phyloP scores from a whole-genome alignment of 1,284 basidiomycete species.

The Mixia osmundae region DNA sequence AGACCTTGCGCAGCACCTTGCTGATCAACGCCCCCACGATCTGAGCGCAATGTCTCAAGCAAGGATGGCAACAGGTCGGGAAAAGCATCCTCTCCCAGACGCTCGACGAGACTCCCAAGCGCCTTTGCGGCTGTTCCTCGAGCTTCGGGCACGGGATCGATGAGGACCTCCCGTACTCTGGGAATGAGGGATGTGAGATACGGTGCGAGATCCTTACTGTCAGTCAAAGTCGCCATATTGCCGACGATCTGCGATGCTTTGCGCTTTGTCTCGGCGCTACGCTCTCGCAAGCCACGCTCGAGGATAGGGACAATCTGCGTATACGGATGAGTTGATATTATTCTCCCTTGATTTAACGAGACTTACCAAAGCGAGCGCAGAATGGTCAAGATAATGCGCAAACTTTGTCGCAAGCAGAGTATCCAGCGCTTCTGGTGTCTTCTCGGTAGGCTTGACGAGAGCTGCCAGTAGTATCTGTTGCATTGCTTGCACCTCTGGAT shows the following conservation, averaged over 20 bases:
- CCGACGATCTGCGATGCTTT: conserved; percentile 94
- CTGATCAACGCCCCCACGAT: conserved; percentile 89
- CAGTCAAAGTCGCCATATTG: conserved; percentile 57
- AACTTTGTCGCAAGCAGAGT: conserved; percentile 81
- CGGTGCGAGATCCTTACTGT: conserved; percentile 89
- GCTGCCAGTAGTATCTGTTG: conserved; percentile 87
- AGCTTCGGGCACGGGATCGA: conserved; percentile 41
- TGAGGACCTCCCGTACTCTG: conserved; percentile 71
- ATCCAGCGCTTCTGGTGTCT: conserved; percentile 62
- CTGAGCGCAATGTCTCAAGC: conserved; percentile 68
- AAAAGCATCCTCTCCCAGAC: conserved; percentile 85
- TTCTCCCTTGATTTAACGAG: conserved; percentile 1
- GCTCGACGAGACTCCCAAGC: conserved; percentile 87
- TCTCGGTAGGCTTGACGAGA: conserved; percentile 70
- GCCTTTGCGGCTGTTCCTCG: conserved; percentile 92
- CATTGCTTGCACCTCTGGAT: conserved; percentile 61
- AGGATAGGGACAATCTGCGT: conserved; percentile 75
- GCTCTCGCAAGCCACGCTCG: conserved; percentile 74
- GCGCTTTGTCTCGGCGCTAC: conserved; percentile 79
- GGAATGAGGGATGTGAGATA: conserved; percentile 75
- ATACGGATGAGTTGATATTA: background rate
- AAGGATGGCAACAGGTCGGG: conserved; percentile 83
- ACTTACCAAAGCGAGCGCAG: conserved; percentile 75
- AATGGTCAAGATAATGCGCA: conserved; percentile 94
- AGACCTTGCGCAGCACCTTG: conserved; percentile 88